Evolutionary conservation across 2,329 filamentous ascomycete genomes (phyloP), one percentile per base, ranked within the genome.

Genomic region (Apiospora phragmitis): DNA sequence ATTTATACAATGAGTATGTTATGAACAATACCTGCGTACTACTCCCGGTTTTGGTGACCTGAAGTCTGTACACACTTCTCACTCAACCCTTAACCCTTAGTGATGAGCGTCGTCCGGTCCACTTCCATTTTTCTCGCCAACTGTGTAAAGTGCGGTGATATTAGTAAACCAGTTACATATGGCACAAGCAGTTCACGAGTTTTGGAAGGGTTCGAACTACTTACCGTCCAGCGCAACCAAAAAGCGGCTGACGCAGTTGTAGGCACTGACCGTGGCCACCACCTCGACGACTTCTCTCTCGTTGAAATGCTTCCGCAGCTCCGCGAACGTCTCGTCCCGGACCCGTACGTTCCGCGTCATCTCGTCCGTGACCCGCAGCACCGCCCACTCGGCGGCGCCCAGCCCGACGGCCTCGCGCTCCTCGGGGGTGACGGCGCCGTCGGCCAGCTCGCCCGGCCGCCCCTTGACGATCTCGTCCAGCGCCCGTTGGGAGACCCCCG

Each of bases 201-300:
- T 14, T 29, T 16, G 4, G 9, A 4, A 38, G 68, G 68, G 35
- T 38, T 38, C 38, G 42, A 69, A 55, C 88, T 81, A 55, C 88
- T 81, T 82, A 91, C 89, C 93, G 82, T 97, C 91, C 70, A 97
- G 80, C 18, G 94, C 94, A 26, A 97, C 93, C 74, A 97, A 80
- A 75, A 97, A 95, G 41, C 94, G 87, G 79, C 92, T 94, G 21
- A 97, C 93, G 78, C 93, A 95, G 79, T 97, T 97, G 80, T 97
- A 97, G 69, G 89, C 90, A 16, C 85, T 77, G 70, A 94, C 88
- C 29, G 92, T 95, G 42, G 92, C 89, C 62, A 93, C 95, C 73
- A 96, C 87, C 83, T 97, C 94, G 18, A 97, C 92, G 68, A 95
- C 85, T 82, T 95, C 92, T 77, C 87, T 85, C 72, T 95, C 92